These are phyloP conservation scores for Pyropia yezoensis DNA, from an alignment of 23 red algal genomes.

Conservation along the genomic window DNA sequence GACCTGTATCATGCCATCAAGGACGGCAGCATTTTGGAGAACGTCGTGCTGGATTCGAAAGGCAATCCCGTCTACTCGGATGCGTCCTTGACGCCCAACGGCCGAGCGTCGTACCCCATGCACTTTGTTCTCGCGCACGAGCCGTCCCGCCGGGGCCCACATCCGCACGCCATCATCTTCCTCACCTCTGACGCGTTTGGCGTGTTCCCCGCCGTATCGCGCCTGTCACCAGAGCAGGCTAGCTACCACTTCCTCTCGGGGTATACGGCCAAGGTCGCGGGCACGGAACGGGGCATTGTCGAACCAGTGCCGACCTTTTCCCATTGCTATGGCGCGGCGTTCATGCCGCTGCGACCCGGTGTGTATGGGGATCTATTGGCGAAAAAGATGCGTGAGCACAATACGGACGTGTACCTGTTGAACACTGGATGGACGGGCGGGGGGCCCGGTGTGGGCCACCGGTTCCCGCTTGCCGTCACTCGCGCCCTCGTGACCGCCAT, in stretches of 20 bases:
- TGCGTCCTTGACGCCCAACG: too few species aligned
- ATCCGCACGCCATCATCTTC: slow-evolving; percentile 23
- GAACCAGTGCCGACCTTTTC: slow-evolving; percentile 28
- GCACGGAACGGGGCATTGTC: slow-evolving; percentile 28
- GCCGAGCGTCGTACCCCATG: too few species aligned
- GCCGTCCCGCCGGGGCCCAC: not conserved
- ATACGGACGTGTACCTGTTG: slow-evolving; percentile 29
- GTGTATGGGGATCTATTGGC: slow-evolving; percentile 28
- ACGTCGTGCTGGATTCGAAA: too few species aligned
- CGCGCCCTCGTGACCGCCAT: slow-evolving; percentile 23
- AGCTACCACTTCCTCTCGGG: slow-evolving; percentile 35
- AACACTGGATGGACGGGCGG: slow-evolving; percentile 65
- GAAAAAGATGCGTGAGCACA: slow-evolving; percentile 21
- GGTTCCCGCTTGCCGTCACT: slow-evolving; percentile 16
- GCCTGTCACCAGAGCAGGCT: slow-evolving; percentile 8
- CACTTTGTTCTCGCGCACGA: too few species aligned
- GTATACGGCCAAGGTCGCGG: slow-evolving; percentile 46
- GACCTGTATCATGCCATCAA: too few species aligned
- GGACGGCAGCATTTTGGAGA: too few species aligned
- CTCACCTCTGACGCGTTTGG: slow-evolving; percentile 45
- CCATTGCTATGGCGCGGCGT: slow-evolving; percentile 27
- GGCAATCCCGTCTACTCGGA: too few species aligned
- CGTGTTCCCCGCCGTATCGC: slow-evolving; percentile 24
- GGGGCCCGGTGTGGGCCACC: slow-evolving; percentile 10
- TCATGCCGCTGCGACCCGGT: slow-evolving; percentile 17